Evolutionary conservation across 2,329 filamentous ascomycete genomes (phyloP).

Genomic region (Cercospora zeina): DNA sequence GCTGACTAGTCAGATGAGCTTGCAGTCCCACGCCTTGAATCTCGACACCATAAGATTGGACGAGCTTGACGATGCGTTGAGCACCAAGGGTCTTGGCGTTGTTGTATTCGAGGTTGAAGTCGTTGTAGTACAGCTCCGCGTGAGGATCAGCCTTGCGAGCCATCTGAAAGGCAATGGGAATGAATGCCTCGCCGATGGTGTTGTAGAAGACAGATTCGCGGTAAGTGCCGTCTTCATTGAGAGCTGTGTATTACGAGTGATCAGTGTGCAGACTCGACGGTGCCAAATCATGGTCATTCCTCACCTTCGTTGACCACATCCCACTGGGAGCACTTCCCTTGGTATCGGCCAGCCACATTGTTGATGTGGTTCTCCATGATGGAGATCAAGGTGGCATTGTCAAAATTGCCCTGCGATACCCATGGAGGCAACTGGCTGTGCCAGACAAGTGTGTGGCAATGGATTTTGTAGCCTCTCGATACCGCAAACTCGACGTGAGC

Average conservation of each 20-base stretch:
- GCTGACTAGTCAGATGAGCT: constrained; percentile 53
- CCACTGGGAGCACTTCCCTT: constrained; percentile 40
- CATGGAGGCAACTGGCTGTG: constrained; percentile 45
- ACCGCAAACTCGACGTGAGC: constrained; percentile 12
- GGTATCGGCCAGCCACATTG: constrained; percentile 43
- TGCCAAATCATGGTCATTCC: not conserved
- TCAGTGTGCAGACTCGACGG: not conserved
- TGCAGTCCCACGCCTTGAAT: constrained; percentile 53
- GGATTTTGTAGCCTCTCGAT: constrained; percentile 41
- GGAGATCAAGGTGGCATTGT: constrained; percentile 45
- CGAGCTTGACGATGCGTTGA: constrained; percentile 31
- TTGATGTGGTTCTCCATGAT: constrained; percentile 49
- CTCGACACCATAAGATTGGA: constrained; percentile 35
- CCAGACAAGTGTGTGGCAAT: constrained; percentile 49
- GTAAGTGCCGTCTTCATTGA: constrained; percentile 30
- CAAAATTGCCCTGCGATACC: constrained; percentile 37
- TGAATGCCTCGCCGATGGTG: constrained; percentile 35
- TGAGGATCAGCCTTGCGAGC: constrained; percentile 30
- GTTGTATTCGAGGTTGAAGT: constrained; percentile 37
- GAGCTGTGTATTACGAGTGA: not conserved
- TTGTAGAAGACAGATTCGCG: constrained; percentile 32
- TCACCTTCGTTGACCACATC: constrained; percentile 25
- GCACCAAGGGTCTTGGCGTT: constrained; percentile 32
- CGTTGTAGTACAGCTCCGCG: constrained; percentile 37
- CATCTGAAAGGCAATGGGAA: constrained; percentile 35